Conservation (phyloP, 495 filamentous ascomycete genomes). For the Gamarada debralockiae region DNA sequence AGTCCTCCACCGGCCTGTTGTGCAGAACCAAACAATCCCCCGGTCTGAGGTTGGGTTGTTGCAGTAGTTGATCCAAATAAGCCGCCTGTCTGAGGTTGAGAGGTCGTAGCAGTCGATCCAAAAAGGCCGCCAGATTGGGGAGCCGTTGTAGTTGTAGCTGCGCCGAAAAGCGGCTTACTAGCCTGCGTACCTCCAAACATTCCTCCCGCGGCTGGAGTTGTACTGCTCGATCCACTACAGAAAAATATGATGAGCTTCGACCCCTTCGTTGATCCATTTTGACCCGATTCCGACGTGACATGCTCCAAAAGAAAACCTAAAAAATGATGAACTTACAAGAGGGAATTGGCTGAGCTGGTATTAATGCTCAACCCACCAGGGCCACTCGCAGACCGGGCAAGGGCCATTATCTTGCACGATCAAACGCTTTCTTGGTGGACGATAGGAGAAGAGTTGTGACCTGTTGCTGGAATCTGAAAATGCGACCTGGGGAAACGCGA, state of each 20-base stretch:
- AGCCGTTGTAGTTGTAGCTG: slow-evolving; percentile 28
- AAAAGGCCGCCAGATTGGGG: slow-evolving; percentile 7
- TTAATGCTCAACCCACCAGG: slow-evolving; percentile 72
- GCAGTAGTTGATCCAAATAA: slow-evolving; percentile 32
- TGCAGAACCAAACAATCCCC: slow-evolving; percentile 35
- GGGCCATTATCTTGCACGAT: slow-evolving; percentile 37
- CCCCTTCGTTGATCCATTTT: not conserved
- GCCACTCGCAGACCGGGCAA: slow-evolving; percentile 59
- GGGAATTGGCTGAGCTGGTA: slow-evolving; percentile 67
- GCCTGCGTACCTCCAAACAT: slow-evolving; percentile 37
- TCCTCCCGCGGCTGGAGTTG: slow-evolving; percentile 28
- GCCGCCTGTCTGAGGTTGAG: slow-evolving; percentile 31
- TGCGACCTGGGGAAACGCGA: not conserved
- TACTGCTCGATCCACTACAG: slow-evolving; percentile 25
- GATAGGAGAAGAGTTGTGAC: no score
- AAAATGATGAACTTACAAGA: slow-evolving; percentile 52
- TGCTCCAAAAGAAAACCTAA: not conserved
- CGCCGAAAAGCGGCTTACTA: slow-evolving; percentile 30
- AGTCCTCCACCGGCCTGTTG: slow-evolving; percentile 30
- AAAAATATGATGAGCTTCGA: not conserved
- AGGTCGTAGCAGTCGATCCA: slow-evolving; percentile 31
- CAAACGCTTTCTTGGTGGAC: no score
- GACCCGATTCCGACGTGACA: no score
- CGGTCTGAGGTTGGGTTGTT: slow-evolving; percentile 32
- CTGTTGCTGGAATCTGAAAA: no score